phyloP scores from a whole-genome alignment of 2,329 filamentous ascomycete species.

The Arachnomyces sp. region DNA sequence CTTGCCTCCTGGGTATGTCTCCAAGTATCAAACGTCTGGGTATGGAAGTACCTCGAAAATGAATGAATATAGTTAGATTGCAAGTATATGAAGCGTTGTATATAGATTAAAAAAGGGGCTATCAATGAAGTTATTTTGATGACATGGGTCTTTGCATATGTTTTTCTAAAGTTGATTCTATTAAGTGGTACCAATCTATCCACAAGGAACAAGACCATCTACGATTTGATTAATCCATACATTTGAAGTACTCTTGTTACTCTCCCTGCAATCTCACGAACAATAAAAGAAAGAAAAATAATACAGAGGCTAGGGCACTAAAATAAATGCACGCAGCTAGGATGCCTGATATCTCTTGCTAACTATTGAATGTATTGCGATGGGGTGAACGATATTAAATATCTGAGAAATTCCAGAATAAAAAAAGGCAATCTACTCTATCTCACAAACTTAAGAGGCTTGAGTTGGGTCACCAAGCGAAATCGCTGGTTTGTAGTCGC shows the following conservation, averaged over 20 bases:
- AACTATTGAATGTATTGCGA: background rate
- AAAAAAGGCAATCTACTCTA: background rate
- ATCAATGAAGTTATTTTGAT: slow-evolving; percentile 16
- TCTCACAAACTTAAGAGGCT: slow-evolving; percentile 8
- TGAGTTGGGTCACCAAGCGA: slow-evolving; percentile 15
- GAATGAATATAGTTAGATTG: slow-evolving; percentile 20
- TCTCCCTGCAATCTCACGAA: too few relatives aligned
- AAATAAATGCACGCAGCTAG: too few relatives aligned
- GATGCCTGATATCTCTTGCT: too few relatives aligned
- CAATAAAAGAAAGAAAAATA: too few relatives aligned
- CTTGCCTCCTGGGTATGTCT: slow-evolving; percentile 13
- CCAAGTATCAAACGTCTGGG: slow-evolving; percentile 10
- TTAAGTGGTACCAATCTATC: too few relatives aligned
- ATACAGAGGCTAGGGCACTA: too few relatives aligned
- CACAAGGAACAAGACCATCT: too few relatives aligned
- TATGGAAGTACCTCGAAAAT: slow-evolving; percentile 21
- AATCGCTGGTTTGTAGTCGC: slow-evolving; percentile 20
- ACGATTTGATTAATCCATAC: too few relatives aligned
- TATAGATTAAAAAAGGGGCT: background rate
- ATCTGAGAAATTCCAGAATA: background rate
- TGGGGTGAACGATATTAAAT: background rate
- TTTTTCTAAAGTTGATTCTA: too few relatives aligned
- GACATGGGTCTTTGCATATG: slow-evolving; percentile 1
- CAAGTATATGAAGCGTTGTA: background rate
- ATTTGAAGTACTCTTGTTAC: too few relatives aligned